Percentiles rank a stretch among this genome's conserved stretches.
Evolutionary conservation across 305 asterid species (phyloP).

Genomic region (Fraxinus paxiana): DNA sequence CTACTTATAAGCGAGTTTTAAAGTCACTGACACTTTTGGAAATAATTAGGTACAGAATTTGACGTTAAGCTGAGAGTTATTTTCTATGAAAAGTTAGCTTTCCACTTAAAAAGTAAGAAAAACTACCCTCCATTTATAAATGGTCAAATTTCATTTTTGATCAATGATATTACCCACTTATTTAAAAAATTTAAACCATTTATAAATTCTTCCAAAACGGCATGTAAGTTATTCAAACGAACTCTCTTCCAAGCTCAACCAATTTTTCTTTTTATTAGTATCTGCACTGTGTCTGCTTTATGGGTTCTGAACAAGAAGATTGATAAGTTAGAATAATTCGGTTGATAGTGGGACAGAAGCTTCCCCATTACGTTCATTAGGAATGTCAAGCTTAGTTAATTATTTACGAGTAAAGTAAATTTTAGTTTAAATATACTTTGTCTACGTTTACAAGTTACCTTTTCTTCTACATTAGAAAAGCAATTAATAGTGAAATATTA

Average conservation of each 20-base stretch:
- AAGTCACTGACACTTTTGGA: not conserved
- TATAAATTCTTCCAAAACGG: not conserved
- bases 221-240: not conserved
- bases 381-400: not conserved
- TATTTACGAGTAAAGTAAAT: not conserved
- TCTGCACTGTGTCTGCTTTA: not conserved
- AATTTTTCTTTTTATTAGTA: not conserved
- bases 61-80: not conserved
- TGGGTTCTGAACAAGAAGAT: not conserved
- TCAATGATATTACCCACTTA: too few species aligned
- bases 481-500: not conserved
- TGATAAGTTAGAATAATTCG: not conserved
- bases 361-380: not conserved
- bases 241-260: not conserved
- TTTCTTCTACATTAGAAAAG: not conserved
- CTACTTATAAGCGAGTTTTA: not conserved
- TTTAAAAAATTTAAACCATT: not conserved
- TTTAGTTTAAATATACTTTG: not conserved
- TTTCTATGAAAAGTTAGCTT: not conserved
- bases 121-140: not conserved
- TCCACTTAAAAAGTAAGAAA: not conserved
- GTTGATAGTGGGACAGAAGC: not conserved
- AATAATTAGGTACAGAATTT: not conserved
- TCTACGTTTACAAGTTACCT: not conserved
- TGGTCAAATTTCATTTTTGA: too few species aligned